Conservation (phyloP, 805 yeast species). For the Schwanniomyces polymorphus region DNA sequence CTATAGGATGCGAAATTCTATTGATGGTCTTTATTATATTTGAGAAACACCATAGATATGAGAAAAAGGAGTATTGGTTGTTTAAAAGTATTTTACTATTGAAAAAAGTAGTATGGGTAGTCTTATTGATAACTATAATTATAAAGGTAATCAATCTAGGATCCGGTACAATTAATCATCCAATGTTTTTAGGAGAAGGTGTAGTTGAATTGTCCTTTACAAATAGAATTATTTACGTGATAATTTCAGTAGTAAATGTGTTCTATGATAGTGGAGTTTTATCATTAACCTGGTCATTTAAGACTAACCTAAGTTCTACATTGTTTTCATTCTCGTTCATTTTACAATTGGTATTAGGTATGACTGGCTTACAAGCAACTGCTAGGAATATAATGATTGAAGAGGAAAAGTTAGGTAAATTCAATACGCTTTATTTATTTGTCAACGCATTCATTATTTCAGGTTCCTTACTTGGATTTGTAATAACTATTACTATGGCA, state of each 20-base stretch:
- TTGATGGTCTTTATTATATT: neutral
- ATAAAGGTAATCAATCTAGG: constrained; percentile 2
- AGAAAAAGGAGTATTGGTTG: neutral
- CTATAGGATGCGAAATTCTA: neutral
- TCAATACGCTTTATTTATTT: neutral
- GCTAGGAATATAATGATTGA: neutral
- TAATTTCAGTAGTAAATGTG: neutral
- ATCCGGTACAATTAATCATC: constrained; percentile 2
- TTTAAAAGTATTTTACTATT: neutral
- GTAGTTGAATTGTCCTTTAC: neutral
- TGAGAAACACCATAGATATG: neutral
- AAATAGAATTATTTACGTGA: neutral
- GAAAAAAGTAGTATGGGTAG: neutral
- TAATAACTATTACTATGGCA: constrained; percentile 1
- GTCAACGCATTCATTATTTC: constrained; percentile 3
- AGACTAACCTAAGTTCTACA: neutral
- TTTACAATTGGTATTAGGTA: constrained; percentile 1
- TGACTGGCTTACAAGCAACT: neutral
- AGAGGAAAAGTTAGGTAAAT: neutral
- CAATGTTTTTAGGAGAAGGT: neutral
- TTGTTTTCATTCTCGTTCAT: constrained; percentile 1
- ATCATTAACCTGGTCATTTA: constrained; percentile 1
- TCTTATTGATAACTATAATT: neutral
- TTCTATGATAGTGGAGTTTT: neutral
- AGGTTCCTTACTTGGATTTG: constrained; percentile 2